A percentile compares a stretch with the other conserved stretches of the same genome.
Conservation (phyloP, 306 rosid species). For the Citrullus colocynthis region DNA sequence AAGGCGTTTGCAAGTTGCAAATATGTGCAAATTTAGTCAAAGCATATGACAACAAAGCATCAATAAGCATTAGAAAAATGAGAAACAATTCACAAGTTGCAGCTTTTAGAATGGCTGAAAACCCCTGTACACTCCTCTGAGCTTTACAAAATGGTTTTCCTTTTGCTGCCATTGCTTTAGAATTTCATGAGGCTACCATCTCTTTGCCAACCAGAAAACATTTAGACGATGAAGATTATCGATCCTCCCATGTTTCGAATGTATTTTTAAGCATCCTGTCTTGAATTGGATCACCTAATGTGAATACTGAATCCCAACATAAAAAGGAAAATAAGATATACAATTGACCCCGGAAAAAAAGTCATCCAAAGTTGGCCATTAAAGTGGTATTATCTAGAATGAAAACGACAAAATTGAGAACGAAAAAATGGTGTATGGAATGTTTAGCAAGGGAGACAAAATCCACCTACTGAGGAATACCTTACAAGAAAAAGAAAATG, state of each 20-base stretch:
- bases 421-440: not conserved
- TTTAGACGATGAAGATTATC: conserved; percentile 11
- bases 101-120: conserved; percentile 30
- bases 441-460: not conserved
- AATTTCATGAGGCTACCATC: conserved; percentile 19
- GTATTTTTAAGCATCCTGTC: not conserved
- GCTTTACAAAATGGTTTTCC: conserved; percentile 31
- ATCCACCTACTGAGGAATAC: not conserved
- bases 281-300: conserved; percentile 9
- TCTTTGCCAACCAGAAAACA: not conserved
- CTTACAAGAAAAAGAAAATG: not conserved
- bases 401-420: not conserved
- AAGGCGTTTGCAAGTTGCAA: conserved; percentile 63
- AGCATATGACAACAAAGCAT: conserved; percentile 46
- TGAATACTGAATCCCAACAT: not conserved
- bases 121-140: conserved; percentile 28
- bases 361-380: not conserved
- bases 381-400: not conserved
- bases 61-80: conserved; percentile 54
- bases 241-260: not conserved
- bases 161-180: conserved; percentile 36
- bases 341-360: not conserved
- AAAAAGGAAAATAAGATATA: not conserved
- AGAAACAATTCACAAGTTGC: conserved; percentile 89
- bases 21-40: conserved; percentile 51